Percentiles rank a stretch among this genome's conserved stretches.
These are phyloP conservation scores for Salvia splendens DNA, from an alignment of 257 asterid genomes.

Conservation along the genomic window DNA sequence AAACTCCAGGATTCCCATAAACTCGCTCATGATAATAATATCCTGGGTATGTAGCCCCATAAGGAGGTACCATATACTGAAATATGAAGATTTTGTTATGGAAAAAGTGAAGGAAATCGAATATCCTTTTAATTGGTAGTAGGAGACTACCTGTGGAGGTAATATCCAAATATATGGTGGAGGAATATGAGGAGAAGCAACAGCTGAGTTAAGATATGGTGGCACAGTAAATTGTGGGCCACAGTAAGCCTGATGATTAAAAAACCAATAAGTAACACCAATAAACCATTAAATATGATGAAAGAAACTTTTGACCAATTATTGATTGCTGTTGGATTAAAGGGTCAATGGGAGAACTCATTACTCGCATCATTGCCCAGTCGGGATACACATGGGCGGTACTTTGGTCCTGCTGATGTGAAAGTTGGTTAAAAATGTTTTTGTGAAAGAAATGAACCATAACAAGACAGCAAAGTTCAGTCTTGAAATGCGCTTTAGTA, in stretches of 20 bases:
- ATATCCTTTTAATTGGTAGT: not conserved
- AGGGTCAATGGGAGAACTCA: not conserved
- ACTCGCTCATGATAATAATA: slow-evolving; percentile 77
- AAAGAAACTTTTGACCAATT: not conserved
- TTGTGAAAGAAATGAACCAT: not conserved
- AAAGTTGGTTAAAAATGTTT: slow-evolving; percentile 27
- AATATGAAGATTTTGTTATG: slow-evolving; percentile 13
- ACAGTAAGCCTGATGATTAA: slow-evolving; percentile 68
- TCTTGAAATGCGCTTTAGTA: not conserved
- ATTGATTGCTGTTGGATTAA: not conserved
- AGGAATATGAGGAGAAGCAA: slow-evolving; percentile 69
- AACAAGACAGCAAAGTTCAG: too few relatives aligned
- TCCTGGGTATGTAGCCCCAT: slow-evolving; percentile 80
- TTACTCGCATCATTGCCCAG: slow-evolving; percentile 93
- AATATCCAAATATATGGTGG: slow-evolving; percentile 90
- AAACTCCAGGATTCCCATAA: slow-evolving; percentile 78
- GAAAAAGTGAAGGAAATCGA: slow-evolving; percentile 5
- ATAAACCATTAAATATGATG: slow-evolving; percentile 16
- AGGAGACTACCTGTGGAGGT: slow-evolving; percentile 69
- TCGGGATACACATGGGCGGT: slow-evolving; percentile 70
- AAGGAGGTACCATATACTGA: slow-evolving; percentile 83
- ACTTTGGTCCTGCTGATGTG: slow-evolving; percentile 66
- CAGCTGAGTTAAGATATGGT: slow-evolving; percentile 72
- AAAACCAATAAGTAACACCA: slow-evolving; percentile 5
- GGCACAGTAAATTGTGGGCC: slow-evolving; percentile 90